Percentiles rank a stretch among this genome's conserved stretches.
These are phyloP conservation scores for Neurospora tetraspora DNA, from an alignment of 495 filamentous ascomycete genomes.

Conservation along the genomic window DNA sequence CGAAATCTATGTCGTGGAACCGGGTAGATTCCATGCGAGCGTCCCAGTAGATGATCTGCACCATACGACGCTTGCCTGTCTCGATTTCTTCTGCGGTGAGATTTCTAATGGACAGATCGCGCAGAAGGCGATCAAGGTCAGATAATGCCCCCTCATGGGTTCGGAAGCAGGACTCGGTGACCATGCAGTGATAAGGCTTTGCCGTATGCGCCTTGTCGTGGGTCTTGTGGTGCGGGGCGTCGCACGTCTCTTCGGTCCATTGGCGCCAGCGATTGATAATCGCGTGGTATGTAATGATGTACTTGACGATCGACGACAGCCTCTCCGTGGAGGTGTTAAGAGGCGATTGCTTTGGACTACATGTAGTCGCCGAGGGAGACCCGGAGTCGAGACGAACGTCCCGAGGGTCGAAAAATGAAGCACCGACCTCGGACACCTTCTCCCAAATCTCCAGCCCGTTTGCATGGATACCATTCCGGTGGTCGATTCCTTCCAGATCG, in stretches of 20 bases:
- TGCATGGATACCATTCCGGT: too few species aligned
- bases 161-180: rapidly evolving
- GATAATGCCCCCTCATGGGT: neutral
- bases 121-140: neutral
- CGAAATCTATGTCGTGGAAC: neutral
- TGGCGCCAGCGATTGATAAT: neutral
- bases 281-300: neutral
- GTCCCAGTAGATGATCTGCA: neutral
- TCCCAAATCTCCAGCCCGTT: too few species aligned
- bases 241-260: neutral
- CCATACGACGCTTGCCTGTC: neutral
- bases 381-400: neutral
- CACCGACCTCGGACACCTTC: too few species aligned
- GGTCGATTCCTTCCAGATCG: too few species aligned
- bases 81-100: neutral
- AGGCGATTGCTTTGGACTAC: too few species aligned
- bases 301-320: neutral
- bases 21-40: neutral
- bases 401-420: neutral
- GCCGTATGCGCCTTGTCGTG: neutral
- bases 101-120: neutral
- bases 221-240: neutral
- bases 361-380: too few species aligned
- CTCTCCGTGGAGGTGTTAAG: neutral
- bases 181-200: neutral